Evolutionary conservation across 1,284 basidiomycete genomes (phyloP).

Genomic region (Papiliotrema flavescens): DNA sequence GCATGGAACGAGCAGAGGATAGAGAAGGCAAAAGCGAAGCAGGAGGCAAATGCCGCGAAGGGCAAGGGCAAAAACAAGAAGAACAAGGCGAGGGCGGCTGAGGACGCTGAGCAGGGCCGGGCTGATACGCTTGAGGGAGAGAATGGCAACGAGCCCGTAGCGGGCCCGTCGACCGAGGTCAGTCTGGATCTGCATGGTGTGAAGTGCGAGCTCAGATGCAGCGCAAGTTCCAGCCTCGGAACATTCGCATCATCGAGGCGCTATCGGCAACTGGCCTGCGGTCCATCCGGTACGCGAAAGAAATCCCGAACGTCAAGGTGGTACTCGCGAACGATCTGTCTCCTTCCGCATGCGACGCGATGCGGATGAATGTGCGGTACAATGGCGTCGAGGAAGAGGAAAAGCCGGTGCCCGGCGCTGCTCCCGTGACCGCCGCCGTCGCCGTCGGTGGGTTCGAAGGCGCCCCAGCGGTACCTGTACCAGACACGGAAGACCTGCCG

Average conservation of each 20-base stretch:
- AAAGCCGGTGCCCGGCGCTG: no score
- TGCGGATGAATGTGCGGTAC: constrained; percentile 82
- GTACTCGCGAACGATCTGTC: constrained; percentile 94
- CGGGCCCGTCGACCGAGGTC: constrained; percentile 4
- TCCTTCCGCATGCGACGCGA: constrained; percentile 75
- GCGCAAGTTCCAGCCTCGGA: constrained; percentile 57
- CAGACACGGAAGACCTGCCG: constrained; percentile 1
- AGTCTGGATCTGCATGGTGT: constrained; percentile 8
- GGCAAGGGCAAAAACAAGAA: constrained; percentile 24
- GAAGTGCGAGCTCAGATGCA: background rate
- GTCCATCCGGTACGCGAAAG: constrained; percentile 95
- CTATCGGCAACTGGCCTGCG: constrained; percentile 93
- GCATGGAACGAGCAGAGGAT: constrained; percentile 65
- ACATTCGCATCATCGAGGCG: constrained; percentile 85
- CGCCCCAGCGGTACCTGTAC: no score
- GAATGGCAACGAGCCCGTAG: background rate
- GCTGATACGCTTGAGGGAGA: background rate
- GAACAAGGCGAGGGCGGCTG: constrained; percentile 11
- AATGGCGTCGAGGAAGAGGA: constrained; percentile 64
- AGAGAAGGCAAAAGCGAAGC: constrained; percentile 36
- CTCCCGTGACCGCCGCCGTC: no score
- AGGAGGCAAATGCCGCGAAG: constrained; percentile 14
- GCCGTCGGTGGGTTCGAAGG: no score
- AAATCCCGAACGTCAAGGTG: constrained; percentile 84
- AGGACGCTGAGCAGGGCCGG: background rate